These are phyloP conservation scores for Cryptococcus deneoformans DNA, from an alignment of 1,284 basidiomycete species.

Conservation along the genomic window DNA sequence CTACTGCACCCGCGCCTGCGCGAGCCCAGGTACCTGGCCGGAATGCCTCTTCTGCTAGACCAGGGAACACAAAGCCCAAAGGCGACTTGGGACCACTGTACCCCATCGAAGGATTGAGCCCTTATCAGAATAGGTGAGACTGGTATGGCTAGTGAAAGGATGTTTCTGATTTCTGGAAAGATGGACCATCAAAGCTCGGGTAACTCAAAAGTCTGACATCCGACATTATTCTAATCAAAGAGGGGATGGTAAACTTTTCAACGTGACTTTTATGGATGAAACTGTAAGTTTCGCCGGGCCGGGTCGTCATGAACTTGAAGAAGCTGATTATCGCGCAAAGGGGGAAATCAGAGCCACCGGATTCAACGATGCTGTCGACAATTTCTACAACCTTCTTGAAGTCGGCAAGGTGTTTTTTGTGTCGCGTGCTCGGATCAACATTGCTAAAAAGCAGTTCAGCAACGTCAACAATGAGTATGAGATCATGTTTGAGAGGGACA, in stretches of 20 bases:
- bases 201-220: conserved; percentile 86
- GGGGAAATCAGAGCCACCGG: conserved; percentile 90
- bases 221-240: conserved; percentile 83
- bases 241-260: conserved; percentile 96
- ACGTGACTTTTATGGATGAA: conserved; percentile 90
- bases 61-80: conserved; percentile 9
- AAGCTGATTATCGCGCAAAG: conserved; percentile 17
- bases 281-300: conserved; percentile 53
- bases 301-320: neutral
- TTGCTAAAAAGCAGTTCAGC: conserved; percentile 97
- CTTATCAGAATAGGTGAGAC: conserved; percentile 85
- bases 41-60: neutral
- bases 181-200: conserved; percentile 97
- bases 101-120: conserved; percentile 93
- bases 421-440: conserved; percentile 84
- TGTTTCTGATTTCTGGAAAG: conserved; percentile 18
- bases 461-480: conserved; percentile 94
- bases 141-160: neutral
- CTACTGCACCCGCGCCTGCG: conserved; percentile 25
- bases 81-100: conserved; percentile 56
- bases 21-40: conserved; percentile 9
- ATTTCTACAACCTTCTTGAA: conserved; percentile 76
- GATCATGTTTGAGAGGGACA: conserved; percentile 77
- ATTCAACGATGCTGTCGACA: conserved; percentile 86
- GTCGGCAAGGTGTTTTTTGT: conserved; percentile 88